phyloP scores from a whole-genome alignment of 371 early-diverging fungal species.

The Saksenaea oblongispora region DNA sequence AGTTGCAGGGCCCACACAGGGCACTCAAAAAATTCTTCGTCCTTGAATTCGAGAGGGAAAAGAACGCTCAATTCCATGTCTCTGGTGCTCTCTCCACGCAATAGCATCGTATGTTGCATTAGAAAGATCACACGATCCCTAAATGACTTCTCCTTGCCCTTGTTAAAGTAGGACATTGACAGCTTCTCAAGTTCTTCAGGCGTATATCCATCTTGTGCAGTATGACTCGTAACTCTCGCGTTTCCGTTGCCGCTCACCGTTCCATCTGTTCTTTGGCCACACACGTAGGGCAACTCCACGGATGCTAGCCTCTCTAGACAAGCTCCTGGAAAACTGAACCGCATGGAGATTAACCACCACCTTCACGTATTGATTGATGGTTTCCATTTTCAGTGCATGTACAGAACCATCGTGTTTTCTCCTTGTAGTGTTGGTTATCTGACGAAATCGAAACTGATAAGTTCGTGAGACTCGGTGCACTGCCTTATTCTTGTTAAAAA shows the following conservation, averaged over 20 bases:
- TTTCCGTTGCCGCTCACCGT: background rate
- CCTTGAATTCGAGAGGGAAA: background rate
- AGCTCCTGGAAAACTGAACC: background rate
- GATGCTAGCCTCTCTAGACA: background rate
- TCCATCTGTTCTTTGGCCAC: background rate
- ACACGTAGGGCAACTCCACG: background rate
- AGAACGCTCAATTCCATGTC: background rate
- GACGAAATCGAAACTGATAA: no score
- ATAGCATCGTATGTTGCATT: background rate
- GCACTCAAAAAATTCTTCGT: background rate
- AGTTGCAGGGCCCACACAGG: background rate
- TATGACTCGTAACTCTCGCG: background rate
- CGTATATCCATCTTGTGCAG: background rate
- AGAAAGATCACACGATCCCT: background rate
- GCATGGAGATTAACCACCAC: background rate
- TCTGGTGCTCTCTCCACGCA: background rate
- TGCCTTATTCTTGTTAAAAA: no score
- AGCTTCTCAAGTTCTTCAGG: background rate
- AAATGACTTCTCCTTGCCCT: background rate
- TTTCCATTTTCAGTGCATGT: background rate
- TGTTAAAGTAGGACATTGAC: background rate
- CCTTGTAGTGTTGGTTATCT: no score
- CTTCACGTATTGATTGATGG: background rate
- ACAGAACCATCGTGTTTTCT: background rate
- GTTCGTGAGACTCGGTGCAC: no score